Conservation (phyloP, 176 grass and related monocot genomes). For the Tuctoria greenei region DNA sequence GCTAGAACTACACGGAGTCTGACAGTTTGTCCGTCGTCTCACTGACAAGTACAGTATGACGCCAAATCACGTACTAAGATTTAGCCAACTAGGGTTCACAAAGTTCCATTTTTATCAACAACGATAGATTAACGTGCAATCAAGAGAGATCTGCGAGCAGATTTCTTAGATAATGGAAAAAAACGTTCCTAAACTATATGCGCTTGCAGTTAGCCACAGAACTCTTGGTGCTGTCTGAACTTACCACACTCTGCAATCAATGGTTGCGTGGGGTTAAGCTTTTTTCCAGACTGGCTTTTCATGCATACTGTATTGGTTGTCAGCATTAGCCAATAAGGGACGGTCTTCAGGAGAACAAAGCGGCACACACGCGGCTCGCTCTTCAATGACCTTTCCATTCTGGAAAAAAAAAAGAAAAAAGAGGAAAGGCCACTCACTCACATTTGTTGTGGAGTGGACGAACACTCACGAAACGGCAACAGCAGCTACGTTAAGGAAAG, state of each 20-base stretch:
- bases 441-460: constrained; percentile 13
- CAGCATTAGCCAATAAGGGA: constrained; percentile 38
- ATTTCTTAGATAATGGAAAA: not conserved
- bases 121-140: constrained; percentile 1
- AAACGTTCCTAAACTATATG: not conserved
- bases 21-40: not conserved
- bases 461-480: constrained; percentile 42
- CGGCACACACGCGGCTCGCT: constrained; percentile 3
- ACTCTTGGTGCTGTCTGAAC: constrained; percentile 46
- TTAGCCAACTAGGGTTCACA: not conserved
- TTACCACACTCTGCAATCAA: constrained; percentile 34
- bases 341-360: constrained; percentile 20
- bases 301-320: constrained; percentile 31
- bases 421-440: not conserved
- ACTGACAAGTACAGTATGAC: not conserved
- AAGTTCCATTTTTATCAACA: not conserved
- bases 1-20: not conserved
- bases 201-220: not conserved
- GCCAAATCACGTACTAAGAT: not conserved
- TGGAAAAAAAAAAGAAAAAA: constrained; percentile 1
- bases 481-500: not conserved
- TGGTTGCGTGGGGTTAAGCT: constrained; percentile 8
- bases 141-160: not conserved
- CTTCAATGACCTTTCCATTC: not conserved
- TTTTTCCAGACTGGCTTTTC: constrained; percentile 9